Conservation (phyloP, 2,329 filamentous ascomycete genomes). For the Trichoderma sp. region DNA sequence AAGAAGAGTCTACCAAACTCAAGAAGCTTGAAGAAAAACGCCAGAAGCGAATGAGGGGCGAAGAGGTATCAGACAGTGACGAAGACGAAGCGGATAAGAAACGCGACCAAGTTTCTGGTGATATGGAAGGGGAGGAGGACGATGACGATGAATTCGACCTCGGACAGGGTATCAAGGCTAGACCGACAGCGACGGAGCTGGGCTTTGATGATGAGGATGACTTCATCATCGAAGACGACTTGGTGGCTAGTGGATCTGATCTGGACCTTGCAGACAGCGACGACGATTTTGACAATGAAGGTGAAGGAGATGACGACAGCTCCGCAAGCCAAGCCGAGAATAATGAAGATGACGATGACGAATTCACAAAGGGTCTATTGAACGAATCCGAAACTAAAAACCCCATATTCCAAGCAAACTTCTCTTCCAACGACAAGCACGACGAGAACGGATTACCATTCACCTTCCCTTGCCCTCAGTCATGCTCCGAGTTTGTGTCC, state of each 20-base stretch:
- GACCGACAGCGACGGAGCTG: constrained; percentile 58
- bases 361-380: constrained; percentile 69
- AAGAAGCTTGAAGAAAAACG: constrained; percentile 81
- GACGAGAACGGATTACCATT: constrained; percentile 66
- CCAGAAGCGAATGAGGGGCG: constrained; percentile 81
- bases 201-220: constrained; percentile 93
- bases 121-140: constrained; percentile 43
- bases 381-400: constrained; percentile 56
- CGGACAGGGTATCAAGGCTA: constrained; percentile 56
- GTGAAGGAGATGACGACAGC: constrained; percentile 40
- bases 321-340: constrained; percentile 44
- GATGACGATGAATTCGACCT: constrained; percentile 56
- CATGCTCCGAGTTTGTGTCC: constrained; percentile 70
- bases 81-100: constrained; percentile 47
- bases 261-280: constrained; percentile 57
- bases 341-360: constrained; percentile 56
- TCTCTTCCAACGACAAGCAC: constrained; percentile 43
- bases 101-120: constrained; percentile 36
- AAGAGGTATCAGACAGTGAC: constrained; percentile 66
- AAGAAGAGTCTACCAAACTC: constrained; percentile 73
- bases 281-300: constrained; percentile 49
- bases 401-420: constrained; percentile 49
- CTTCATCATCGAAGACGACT: constrained; percentile 84
- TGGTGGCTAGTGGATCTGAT: constrained; percentile 78
- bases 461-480: constrained; percentile 82